A percentile compares a stretch with the other conserved stretches of the same genome.
phyloP scores from a whole-genome alignment of 2,329 filamentous ascomycete species.

The Huntiella moniliformis region DNA sequence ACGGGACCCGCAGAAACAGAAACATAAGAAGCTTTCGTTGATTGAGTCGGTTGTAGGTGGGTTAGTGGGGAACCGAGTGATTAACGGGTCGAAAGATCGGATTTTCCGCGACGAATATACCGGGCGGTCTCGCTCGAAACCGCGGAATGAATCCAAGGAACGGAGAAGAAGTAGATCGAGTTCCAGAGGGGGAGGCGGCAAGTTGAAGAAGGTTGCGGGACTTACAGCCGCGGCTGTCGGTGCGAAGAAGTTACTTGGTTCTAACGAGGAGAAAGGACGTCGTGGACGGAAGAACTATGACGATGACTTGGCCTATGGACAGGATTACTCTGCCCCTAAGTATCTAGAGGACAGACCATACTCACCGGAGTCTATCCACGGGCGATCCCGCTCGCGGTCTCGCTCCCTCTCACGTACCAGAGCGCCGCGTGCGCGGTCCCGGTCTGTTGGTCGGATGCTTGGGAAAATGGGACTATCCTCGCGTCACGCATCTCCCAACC shows the following conservation, averaged over 20 bases:
- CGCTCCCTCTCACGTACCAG: constrained; percentile 13
- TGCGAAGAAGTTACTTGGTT: constrained; percentile 35
- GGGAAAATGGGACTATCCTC: constrained; percentile 41
- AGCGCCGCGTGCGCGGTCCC: constrained; percentile 15
- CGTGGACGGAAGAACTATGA: constrained; percentile 1
- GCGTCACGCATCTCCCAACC: constrained; percentile 12
- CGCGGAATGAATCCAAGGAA: constrained; percentile 39
- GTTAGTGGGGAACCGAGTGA: constrained; percentile 64
- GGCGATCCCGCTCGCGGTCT: constrained; percentile 22
- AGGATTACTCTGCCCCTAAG: constrained; percentile 29
- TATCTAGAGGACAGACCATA: constrained; percentile 19
- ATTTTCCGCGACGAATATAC: constrained; percentile 41
- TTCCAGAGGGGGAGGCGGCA: constrained; percentile 22
- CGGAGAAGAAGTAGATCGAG: constrained; percentile 15
- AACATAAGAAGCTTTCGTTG: constrained; percentile 69
- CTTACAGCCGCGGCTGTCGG: constrained; percentile 43
- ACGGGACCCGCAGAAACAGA: constrained; percentile 50
- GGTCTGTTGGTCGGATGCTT: constrained; percentile 32
- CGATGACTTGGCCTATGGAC: constrained; percentile 10
- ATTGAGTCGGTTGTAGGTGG: constrained; percentile 78
- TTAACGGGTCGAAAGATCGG: constrained; percentile 58
- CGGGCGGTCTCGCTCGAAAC: constrained; percentile 51
- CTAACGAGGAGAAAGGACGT: constrained; percentile 17
- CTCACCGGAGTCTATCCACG: background rate
- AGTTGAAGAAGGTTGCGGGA: constrained; percentile 29